Percentiles rank a stretch among this genome's conserved stretches.
These are phyloP conservation scores for Gyrodon lividus DNA, from an alignment of 768 basidiomycete genomes.

Conservation along the genomic window DNA sequence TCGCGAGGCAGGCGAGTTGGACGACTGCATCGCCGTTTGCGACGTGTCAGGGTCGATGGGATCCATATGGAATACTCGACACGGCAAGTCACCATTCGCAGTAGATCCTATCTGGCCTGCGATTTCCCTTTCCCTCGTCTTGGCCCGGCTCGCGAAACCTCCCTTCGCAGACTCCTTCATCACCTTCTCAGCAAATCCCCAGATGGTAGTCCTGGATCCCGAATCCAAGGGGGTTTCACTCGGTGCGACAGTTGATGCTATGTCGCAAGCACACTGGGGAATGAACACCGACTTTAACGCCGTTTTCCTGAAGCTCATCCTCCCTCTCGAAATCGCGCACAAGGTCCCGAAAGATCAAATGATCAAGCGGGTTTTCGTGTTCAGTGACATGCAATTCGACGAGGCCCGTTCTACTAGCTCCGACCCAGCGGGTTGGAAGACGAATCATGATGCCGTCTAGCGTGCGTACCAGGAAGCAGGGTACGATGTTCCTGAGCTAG, in stretches of 20 bases:
- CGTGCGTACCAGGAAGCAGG: conserved; percentile 56
- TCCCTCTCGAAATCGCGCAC: conserved; percentile 57
- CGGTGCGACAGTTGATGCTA: conserved; percentile 34
- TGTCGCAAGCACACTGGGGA: conserved; percentile 42
- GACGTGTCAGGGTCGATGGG: conserved; percentile 81
- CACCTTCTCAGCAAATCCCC: conserved; percentile 57
- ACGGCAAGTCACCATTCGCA: conserved; percentile 7
- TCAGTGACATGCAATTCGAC: conserved; percentile 82
- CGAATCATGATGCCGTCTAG: conserved; percentile 59
- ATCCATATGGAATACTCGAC: not conserved
- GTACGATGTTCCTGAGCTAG: conserved; percentile 70
- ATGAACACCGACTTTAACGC: conserved; percentile 63
- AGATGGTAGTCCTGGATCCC: conserved; percentile 50
- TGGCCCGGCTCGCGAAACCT: conserved; percentile 58
- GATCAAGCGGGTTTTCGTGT: conserved; percentile 75
- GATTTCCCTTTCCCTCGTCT: conserved; percentile 62
- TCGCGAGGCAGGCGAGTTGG: conserved; percentile 52
- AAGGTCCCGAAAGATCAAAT: conserved; percentile 65
- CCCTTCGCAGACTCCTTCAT: conserved; percentile 69
- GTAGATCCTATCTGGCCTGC: conserved; percentile 56
- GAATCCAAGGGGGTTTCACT: conserved; percentile 30
- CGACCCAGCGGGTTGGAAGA: conserved; percentile 44
- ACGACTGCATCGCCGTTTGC: conserved; percentile 65
- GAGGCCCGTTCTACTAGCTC: conserved; percentile 1
- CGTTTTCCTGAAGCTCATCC: conserved; percentile 60